A percentile compares a stretch with the other conserved stretches of the same genome.
Conservation (phyloP, 305 asterid genomes). For the Rubia balearica region DNA sequence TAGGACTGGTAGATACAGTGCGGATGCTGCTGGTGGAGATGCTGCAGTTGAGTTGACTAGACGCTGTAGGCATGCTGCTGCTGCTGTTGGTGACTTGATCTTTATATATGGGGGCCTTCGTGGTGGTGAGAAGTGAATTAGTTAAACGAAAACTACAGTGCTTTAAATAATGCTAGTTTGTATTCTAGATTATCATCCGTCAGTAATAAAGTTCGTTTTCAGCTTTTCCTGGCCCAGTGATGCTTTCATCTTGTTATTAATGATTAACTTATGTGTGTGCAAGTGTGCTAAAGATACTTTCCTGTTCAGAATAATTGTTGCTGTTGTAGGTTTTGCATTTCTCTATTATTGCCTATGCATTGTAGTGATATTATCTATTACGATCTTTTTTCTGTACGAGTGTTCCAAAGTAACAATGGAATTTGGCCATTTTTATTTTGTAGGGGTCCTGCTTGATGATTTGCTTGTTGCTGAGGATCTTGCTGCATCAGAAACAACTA, state of each 20-base stretch:
- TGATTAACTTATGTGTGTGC: not conserved
- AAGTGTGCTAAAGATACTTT: not conserved
- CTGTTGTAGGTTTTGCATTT: not conserved
- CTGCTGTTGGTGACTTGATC: slow-evolving; percentile 95
- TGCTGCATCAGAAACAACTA: slow-evolving; percentile 92
- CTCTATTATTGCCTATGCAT: not conserved
- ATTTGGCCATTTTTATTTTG: not conserved
- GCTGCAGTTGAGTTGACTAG: slow-evolving; percentile 95
- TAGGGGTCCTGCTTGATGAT: slow-evolving; percentile 90
- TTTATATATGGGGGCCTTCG: slow-evolving; percentile 97
- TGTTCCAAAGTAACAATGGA: not conserved
- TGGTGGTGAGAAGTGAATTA: slow-evolving; percentile 67
- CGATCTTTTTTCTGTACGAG: not conserved
- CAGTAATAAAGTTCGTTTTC: not conserved
- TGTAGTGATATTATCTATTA: not conserved
- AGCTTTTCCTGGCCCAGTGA: not conserved
- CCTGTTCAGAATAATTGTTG: not conserved
- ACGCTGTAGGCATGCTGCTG: slow-evolving; percentile 94
- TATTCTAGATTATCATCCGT: not conserved
- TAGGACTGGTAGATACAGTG: slow-evolving; percentile 93
- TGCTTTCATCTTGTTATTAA: not conserved
- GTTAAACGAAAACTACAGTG: slow-evolving; percentile 6
- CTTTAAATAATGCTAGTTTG: not conserved
- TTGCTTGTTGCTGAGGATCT: slow-evolving; percentile 95
- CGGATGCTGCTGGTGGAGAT: slow-evolving; percentile 99